Conservation (phyloP, 352 stramenopile species). For the Pythium apleroticum region DNA sequence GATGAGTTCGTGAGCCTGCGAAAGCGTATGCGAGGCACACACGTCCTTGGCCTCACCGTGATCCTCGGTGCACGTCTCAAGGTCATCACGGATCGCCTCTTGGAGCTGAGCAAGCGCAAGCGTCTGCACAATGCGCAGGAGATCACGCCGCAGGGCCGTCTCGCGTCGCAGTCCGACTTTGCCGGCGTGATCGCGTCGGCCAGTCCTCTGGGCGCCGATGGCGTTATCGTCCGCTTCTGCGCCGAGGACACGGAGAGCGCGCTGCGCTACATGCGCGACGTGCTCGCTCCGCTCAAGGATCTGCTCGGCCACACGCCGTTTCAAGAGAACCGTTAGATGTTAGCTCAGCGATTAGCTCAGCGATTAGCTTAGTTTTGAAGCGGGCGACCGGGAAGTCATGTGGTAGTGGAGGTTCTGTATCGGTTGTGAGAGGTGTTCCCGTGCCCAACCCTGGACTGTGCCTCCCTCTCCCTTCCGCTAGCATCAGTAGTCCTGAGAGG, state of each 20-base stretch:
- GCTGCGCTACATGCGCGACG: slow-evolving; percentile 58
- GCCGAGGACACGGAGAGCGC: slow-evolving; percentile 58
- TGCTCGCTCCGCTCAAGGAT: slow-evolving; percentile 55
- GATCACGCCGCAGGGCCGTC: slow-evolving; percentile 70
- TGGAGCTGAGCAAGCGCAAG: slow-evolving; percentile 74
- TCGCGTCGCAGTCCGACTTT: slow-evolving; percentile 45
- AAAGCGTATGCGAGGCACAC: slow-evolving; percentile 71
- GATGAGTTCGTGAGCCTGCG: slow-evolving; percentile 67
- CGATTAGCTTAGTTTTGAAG: neutral
- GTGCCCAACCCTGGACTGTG: slow-evolving; percentile 16
- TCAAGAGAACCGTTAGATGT: slow-evolving; percentile 72
- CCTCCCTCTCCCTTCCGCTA: slow-evolving; percentile 2
- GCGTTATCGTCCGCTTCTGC: slow-evolving; percentile 76
- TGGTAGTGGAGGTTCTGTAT: slow-evolving; percentile 9
- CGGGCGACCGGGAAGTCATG: slow-evolving; percentile 7
- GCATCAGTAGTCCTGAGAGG: slow-evolving; percentile 20
- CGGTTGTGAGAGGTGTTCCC: slow-evolving; percentile 17
- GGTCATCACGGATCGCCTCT: slow-evolving; percentile 47
- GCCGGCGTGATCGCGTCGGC: slow-evolving; percentile 66
- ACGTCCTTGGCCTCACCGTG: slow-evolving; percentile 74
- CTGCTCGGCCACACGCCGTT: slow-evolving; percentile 66
- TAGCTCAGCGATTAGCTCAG: neutral
- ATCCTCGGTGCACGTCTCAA: slow-evolving; percentile 59
- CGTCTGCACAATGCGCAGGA: slow-evolving; percentile 63
- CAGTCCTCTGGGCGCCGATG: slow-evolving; percentile 57